Base-by-base conservation (phyloP, 2,329 filamentous ascomycete species). In the Fusarium sp. region DNA sequence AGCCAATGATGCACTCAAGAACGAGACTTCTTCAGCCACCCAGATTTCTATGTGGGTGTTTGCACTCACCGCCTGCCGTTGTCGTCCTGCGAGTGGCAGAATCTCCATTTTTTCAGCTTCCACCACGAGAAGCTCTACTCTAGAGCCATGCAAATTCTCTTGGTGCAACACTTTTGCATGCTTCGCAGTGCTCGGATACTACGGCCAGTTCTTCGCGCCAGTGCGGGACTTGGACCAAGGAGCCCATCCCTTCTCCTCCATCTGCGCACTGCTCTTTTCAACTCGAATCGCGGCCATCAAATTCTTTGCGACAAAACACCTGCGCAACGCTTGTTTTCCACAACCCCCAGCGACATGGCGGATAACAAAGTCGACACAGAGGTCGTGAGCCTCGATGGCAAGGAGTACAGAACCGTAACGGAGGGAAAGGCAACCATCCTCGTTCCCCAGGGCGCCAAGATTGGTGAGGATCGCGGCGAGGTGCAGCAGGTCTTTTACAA, bases 401-500 rank as follows among this genome's bases (percentile, higher is more conserved):
- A 87, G 76, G 83, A 86, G 33, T 90, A 87, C 75, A 85, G 83
- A 22, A 86, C 87, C 16, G 82, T 91, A 6, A 86, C 83, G 69
- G 89, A 91, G 74, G 89, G 89, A 0, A 86, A 88, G 57, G 89
- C 87, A n/a, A 86, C 85, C 35, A 91, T 91, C 52, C 80, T 90
- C 50, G 87, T 89, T 20, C 89, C 87, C 10, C 84, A 86, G 54
- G 83, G 84, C 8, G 81, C 83, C 25, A 85, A 82, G 77, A 81
- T 83, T 66, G 81, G 81, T 8, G 83, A 86, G 66, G 89, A 90
- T 78, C 85, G 88, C 68, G 89, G 91, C 61, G 88, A 91, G 76
- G 87, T 91, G 42, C 89, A 92, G 76, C 93, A 96, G 78, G 97
- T 99, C 65, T 99, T 99, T 81, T 99, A 99, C 88, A 99, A 99